Evolutionary conservation across 331 rosid species (phyloP), one percentile per base, ranked within the genome.

Genomic region (Pyrus hybrid): DNA sequence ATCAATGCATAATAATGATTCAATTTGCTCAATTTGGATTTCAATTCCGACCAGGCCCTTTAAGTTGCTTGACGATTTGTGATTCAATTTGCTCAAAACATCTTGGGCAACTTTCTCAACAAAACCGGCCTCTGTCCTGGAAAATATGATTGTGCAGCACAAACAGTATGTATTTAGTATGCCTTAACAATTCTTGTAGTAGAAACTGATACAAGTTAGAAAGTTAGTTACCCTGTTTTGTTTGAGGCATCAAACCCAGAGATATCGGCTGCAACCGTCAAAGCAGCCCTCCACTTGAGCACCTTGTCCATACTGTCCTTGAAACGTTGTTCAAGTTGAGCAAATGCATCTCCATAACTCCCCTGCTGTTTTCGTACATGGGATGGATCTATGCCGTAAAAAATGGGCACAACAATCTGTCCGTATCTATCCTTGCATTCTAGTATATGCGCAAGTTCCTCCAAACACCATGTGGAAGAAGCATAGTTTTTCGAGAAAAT

Each of bases 91-190:
- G 6, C 1, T 23, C 32, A 22, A 33, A 8, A 76, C 6, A 35
- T 33, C 58, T 22, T 16, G 9, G 14, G 65, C 73, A 28, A 80
- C 41, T 62, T 26, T 75, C 17, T 69, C 54, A 25, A 80, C 72
- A 8, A 80, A 37, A 33, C 63, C 68, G 13, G 74, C 13, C 35
- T 75, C 84, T 17, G 29, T 5, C 80, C 84, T 80, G 53, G 20
- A 60, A 75, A 20, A 33, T 2, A 69, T 12, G 43, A 16, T 25
- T 6, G 58, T 60, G 17, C 10, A 70, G 10, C 4, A n/a, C 10
- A 16, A 63, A 21, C 30, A 30, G 2, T 5, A 28, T 20, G 49
- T 14, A 67, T 16, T 68, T 1, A 57, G 35, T 29, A 67, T 22
- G 21, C 11, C 21, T 23, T 10, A 2, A 60, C 7, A 9, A 5